Base-by-base conservation (phyloP, 768 basidiomycete genomes). In the Cyclocybe aegerita region DNA sequence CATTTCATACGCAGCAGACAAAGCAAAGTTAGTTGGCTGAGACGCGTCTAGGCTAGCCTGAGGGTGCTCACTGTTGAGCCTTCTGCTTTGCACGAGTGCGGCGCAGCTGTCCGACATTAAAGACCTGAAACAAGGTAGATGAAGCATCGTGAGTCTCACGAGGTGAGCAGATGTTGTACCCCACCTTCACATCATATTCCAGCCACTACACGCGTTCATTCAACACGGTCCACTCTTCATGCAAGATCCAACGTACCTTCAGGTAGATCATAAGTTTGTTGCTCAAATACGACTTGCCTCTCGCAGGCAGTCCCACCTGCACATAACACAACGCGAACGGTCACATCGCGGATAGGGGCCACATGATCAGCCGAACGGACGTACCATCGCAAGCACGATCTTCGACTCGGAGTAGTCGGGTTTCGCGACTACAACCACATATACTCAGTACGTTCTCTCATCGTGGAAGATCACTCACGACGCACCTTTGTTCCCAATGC, bases 361-460 rank as follows among this genome's bases (percentile, higher is more conserved):
- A 23, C 23, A 23, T 23, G 23, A 23, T 23, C 23, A 23, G 23
- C 23, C 23, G 23, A 23, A 23, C n/a, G 23, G 37, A 36, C 49
- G 43, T 42, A 93, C 96, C 92, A 98, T 98, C 2, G 96, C 96
- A 9, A 98, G 81, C 6, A 99, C 93, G 57, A 99, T 97, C 80
- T 98, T 99, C 34, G 93, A 92, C 64, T 98, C 95, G 3, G 94
- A 97, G 61, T 98, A 98, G 63, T 99, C 97, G 4, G 97, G 97
- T 68, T 96, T 98, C 47, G 90, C 88, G 41, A 96, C 92, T 94
- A 57, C 39, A 40, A 37, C 31, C 44, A 47, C 37, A 49, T 46
- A 34, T 10, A 46, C 49, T 34, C 16, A 32, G 48, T 35, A 53
- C 37, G 43, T 10, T 46, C 38, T 51, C 30, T 49, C 23, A 49